These are phyloP conservation scores for Aphanocladium album DNA, from an alignment of 2,329 filamentous ascomycete genomes.

Conservation along the genomic window DNA sequence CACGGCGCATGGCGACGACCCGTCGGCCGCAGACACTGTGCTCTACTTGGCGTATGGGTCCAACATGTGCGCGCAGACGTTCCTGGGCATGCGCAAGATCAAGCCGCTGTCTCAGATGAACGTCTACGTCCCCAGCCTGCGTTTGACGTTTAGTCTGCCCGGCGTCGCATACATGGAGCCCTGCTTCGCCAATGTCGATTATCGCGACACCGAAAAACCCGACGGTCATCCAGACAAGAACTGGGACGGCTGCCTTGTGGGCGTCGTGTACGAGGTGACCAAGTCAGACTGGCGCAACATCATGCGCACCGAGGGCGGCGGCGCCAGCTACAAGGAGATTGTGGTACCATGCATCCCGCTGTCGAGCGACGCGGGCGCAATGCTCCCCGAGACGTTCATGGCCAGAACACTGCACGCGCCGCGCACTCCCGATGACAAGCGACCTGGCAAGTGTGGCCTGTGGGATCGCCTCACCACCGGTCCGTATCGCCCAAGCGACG, in stretches of 20 bases:
- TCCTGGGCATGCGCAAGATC: slow-evolving; percentile 72
- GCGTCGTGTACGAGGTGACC: slow-evolving; percentile 94
- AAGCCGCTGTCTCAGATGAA: slow-evolving; percentile 74
- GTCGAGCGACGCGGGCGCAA: slow-evolving; percentile 31
- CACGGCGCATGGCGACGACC: slow-evolving; percentile 16
- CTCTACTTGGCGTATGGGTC: slow-evolving; percentile 89
- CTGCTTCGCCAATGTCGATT: slow-evolving; percentile 80
- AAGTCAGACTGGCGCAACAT: slow-evolving; percentile 76
- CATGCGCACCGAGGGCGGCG: slow-evolving; percentile 85
- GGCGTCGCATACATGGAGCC: slow-evolving; percentile 85
- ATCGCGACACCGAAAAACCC: slow-evolving; percentile 33
- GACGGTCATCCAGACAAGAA: slow-evolving; percentile 13
- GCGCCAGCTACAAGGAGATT: slow-evolving; percentile 78
- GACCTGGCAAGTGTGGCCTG: slow-evolving; percentile 35
- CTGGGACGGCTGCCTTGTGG: slow-evolving; percentile 81
- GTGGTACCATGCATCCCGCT: slow-evolving; percentile 72
- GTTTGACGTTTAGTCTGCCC: slow-evolving; percentile 78
- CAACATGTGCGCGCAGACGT: slow-evolving; percentile 76
- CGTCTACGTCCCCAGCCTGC: slow-evolving; percentile 73
- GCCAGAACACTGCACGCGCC: slow-evolving; percentile 82
- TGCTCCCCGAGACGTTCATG: slow-evolving; percentile 61
- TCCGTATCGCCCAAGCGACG: slow-evolving; percentile 55
- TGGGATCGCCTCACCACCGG: slow-evolving; percentile 41
- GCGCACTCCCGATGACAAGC: slow-evolving; percentile 32
- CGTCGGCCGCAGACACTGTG: slow-evolving; percentile 44